Evolutionary conservation across 352 stramenopile species (phyloP).

Genomic region (Phytopythium sindhum): DNA sequence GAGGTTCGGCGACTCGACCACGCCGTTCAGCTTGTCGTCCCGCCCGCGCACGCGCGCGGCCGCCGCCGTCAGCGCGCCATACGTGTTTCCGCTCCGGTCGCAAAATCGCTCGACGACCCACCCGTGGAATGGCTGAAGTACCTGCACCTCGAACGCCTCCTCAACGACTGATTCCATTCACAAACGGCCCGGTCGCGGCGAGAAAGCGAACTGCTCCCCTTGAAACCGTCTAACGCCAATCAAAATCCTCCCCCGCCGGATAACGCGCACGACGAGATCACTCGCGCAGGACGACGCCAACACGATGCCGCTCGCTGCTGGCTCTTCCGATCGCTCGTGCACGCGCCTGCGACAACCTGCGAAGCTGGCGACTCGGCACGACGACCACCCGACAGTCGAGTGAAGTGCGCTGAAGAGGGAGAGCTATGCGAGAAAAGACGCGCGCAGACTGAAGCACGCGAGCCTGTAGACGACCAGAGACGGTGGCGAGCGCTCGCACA

Average conservation of each 20-base stretch:
- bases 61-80: slow-evolving; percentile 46
- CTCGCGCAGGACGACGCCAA: not conserved
- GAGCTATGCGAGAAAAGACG: not conserved
- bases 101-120: slow-evolving; percentile 81
- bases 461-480: too few relatives aligned
- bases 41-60: slow-evolving; percentile 33
- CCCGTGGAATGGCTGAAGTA: slow-evolving; percentile 76
- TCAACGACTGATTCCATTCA: slow-evolving; percentile 71
- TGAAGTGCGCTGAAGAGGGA: too few relatives aligned
- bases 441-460: not conserved
- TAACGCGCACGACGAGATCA: not conserved
- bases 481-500: too few relatives aligned
- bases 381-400: slow-evolving; percentile 2
- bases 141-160: slow-evolving; percentile 84
- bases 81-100: slow-evolving; percentile 75
- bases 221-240: not conserved
- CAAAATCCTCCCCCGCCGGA: not conserved
- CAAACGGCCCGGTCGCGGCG: not conserved
- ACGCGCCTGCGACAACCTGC: not conserved
- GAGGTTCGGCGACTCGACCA: slow-evolving; percentile 28
- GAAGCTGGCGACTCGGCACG: not conserved
- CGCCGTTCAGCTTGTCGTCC: slow-evolving; percentile 52
- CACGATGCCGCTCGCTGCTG: not conserved
- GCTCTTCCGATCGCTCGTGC: not conserved
- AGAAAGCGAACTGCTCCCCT: not conserved